Evolutionary conservation across 2,329 filamentous ascomycete species (phyloP).

Genomic region (Boeremia exigua): DNA sequence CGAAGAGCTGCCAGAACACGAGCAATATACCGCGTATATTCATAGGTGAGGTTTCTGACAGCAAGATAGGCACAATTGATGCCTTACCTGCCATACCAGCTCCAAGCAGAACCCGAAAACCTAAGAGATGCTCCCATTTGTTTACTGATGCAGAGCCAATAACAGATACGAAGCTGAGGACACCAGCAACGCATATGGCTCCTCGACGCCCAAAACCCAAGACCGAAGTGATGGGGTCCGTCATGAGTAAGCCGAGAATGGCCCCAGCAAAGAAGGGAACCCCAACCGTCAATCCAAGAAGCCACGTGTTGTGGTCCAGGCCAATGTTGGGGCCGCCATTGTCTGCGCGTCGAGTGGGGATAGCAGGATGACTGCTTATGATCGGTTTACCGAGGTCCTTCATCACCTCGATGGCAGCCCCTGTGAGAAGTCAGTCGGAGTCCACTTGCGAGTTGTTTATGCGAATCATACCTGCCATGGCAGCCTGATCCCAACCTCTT

Average conservation of each 20-base stretch:
- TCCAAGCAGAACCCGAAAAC: slow-evolving; percentile 26
- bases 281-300: slow-evolving; percentile 1
- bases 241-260: not conserved
- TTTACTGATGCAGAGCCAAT: slow-evolving; percentile 16
- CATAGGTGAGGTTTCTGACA: slow-evolving; percentile 48
- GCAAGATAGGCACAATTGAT: slow-evolving; percentile 50
- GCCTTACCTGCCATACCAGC: slow-evolving; percentile 50
- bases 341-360: not conserved
- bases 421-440: not conserved
- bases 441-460: not conserved
- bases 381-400: not conserved
- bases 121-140: slow-evolving; percentile 19
- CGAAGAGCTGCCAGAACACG: slow-evolving; percentile 51
- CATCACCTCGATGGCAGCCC: slow-evolving; percentile 6
- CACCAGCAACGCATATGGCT: slow-evolving; percentile 34
- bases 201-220: slow-evolving; percentile 34
- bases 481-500: slow-evolving; percentile 10
- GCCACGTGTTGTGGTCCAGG: slow-evolving; percentile 2
- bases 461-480: not conserved
- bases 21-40: slow-evolving; percentile 49
- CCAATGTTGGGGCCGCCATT: not conserved
- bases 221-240: slow-evolving; percentile 24
- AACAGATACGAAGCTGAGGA: slow-evolving; percentile 31
- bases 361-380: not conserved
- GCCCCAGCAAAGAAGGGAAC: slow-evolving; percentile 8